Evolutionary conservation across 177 flowering plant genomes (phyloP), one percentile per base, ranked within the genome.

Genomic region (Vitis hybrid): DNA sequence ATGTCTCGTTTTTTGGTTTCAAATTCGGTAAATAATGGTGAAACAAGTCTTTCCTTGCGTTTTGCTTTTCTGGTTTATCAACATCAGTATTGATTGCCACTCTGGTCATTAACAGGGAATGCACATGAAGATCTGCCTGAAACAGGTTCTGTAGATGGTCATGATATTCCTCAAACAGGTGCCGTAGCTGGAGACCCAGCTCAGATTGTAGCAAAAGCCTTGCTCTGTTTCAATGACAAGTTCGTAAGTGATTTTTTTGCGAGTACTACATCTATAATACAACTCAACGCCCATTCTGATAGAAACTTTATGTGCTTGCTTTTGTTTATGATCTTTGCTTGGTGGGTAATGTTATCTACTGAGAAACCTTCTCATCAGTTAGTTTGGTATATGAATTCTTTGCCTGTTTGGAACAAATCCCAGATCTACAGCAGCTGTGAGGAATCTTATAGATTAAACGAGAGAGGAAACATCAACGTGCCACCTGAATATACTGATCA

Each of bases 361-460:
- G 29, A 26, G 29, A 26, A 26, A 26, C 29, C 29, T 26, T 26
- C 29, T 26, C 29, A 26, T 26, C 29, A 3, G 29, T 26, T 26
- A 26, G 29, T 39, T 39, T 39, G 45, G 45, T 39, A 39, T 7
- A 7, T 39, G 45, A 39, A 39, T 39, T 39, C 7, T 39, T 39
- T 39, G 45, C 45, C 45, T 39, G 45, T 39, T 39, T 39, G 45
- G 45, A 39, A 4, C 45, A 51, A 49, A 12, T 13, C 22, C 18
- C 84, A 94, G 98, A 76, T 92, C 1, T 94, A 94, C 72, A 78
- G 75, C 62, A 83, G 81, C 68, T 94, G 97, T 67, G 85, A 84
- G 11, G 92, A 90, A 59, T 68, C 84, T 1, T 90, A 79, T 67
- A 85, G 96, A 73, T 66, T 92, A 78, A 84, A 72, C 0, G 78